Conservation (phyloP, 148 eudicot species). For the Silene conica region DNA sequence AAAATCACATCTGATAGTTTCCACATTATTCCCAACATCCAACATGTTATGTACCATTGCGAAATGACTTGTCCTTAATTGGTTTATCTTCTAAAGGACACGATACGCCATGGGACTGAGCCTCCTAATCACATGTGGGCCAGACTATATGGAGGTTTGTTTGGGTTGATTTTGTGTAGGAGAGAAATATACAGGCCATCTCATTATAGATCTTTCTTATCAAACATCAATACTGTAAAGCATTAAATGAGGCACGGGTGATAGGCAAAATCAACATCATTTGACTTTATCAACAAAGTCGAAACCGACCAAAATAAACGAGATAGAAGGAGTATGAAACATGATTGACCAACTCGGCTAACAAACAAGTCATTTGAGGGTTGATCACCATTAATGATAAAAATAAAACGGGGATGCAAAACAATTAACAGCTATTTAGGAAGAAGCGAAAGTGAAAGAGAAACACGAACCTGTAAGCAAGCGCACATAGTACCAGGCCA, state of each 20-base stretch:
- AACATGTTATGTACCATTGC: background rate
- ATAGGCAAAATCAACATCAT: too few relatives aligned
- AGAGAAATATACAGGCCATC: too few relatives aligned
- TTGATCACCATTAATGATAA: background rate
- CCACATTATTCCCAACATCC: background rate
- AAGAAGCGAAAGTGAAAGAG: background rate
- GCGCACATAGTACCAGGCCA: background rate
- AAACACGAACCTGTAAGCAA: background rate
- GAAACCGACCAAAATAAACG: too few relatives aligned
- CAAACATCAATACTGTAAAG: too few relatives aligned
- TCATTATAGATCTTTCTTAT: too few relatives aligned
- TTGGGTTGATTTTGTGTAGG: too few relatives aligned
- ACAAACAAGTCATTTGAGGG: background rate
- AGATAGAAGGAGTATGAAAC: too few relatives aligned
- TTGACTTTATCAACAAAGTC: too few relatives aligned
- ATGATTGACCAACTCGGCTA: background rate
- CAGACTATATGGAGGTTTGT: too few relatives aligned
- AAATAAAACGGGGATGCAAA: background rate
- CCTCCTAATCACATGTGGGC: too few relatives aligned
- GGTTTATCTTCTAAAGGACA: background rate
- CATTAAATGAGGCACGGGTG: too few relatives aligned
- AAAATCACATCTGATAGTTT: background rate
- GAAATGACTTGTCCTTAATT: background rate
- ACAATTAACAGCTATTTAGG: background rate
- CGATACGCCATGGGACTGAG: too few relatives aligned